Evolutionary conservation across 2,329 filamentous ascomycete genomes (phyloP), one percentile per base, ranked within the genome.

Genomic region (Nigrograna mackinnonii): DNA sequence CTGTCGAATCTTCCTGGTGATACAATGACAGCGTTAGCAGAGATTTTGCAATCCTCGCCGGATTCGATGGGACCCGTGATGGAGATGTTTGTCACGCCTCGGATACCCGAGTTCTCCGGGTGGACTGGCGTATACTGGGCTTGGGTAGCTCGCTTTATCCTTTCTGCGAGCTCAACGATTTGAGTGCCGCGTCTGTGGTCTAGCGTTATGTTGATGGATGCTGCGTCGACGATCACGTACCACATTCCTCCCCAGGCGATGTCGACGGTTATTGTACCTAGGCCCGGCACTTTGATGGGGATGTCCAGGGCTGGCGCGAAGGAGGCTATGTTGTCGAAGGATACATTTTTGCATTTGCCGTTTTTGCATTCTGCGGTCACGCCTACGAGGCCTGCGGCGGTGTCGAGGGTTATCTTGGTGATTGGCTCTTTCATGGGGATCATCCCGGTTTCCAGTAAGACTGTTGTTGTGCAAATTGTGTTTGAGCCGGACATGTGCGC

Each of bases 211-310:
- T 17, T 17, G 9, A 33, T 17, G 16, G 31, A 33, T 17, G 11
- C 31, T 11, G 31, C 31, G 37, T 75, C 69, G 1, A 76, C 70
- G 6, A 77, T 36, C 2, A 58, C 69, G 39, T 71, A 78, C 46
- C 68, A 65, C 73, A 74, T 75, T 1, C 74, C 74, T 5, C 74
- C 74, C 58, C 68, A 77, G 13, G 70, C 74, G 35, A 78, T 61
- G 39, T 78, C 73, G 2, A 76, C 69, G 0, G 38, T 46, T 2
- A 76, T 49, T 4, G 41, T 57, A 0, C 73, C 74, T 0, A 77
- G 16, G 0, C 66, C 74, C 0, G 70, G 70, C 1, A 77, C 71
- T 0, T 67, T 44, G 12, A 76, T 60, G 36, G 60, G 50, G 18
- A 65, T 47, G 47, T 74, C 72, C 2, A 77, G 56, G 4, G 52